Evolutionary conservation across 164 flowering plant genomes (phyloP), one percentile per base, ranked within the genome.

Genomic region (Vitis rupestris): DNA sequence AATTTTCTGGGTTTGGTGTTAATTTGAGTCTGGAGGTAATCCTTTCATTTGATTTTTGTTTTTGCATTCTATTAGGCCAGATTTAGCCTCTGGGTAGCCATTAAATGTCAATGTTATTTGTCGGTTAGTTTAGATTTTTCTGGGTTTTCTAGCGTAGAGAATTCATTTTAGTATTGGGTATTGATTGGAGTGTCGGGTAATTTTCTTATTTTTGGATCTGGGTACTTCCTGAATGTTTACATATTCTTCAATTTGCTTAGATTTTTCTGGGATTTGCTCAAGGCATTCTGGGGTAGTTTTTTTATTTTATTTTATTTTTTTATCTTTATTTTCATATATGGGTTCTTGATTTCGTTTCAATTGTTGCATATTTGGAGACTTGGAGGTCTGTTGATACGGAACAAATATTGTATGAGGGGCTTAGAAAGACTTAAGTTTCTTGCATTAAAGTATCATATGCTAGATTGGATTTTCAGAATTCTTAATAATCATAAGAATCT

Each of bases 21-120:
- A 56, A 23, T 59, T 52, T 54, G 52, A 59, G 4, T 58, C 55
- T 59, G 55, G 29, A 53, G 55, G 68, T 68, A 23, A 67, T 6
- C 44, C 44, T 37, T 37, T 37, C 7, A 37, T 37, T 37, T 37
- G 7, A 37, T 59, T 61, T 17, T 52, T 54, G 44, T 55, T 53
- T 12, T 37, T 66, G 14, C 11, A 15, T 23, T 37, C 5, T 52
- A 2, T 68, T 19, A 55, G 6, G 16, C 65, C 67, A 14, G 70
- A 70, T 37, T 64, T 63, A n/a, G 54, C 12, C 57, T 15, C 47
- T 64, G 64, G 66, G 66, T 63, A 37, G 27, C 16, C 54, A 63
- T n/a, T 10, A 56, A 63, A 49, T 53, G 14, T 11, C 0, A 50
- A 9, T 47, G 9, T 10, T 14, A 0, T 16, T n/a, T n/a, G 8